A percentile compares a stretch with the other conserved stretches of the same genome.
Evolutionary conservation across 208 protist genomes (phyloP).

Genomic region (Trypanosomatidae sp.): DNA sequence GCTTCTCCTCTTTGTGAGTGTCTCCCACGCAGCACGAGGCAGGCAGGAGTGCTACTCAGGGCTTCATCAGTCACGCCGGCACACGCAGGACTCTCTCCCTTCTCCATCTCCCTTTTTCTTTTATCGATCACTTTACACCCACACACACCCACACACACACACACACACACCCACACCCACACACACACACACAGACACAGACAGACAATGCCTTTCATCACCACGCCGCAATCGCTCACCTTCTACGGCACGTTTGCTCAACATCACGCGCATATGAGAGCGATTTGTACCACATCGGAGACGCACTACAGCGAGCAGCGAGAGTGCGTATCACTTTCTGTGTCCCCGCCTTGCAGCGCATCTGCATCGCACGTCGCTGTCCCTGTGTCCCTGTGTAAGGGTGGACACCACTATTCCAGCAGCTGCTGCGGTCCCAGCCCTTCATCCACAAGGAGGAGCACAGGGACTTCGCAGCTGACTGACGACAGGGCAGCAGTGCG

Average conservation of each 20-base stretch:
- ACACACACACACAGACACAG: background rate
- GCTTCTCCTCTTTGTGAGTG: background rate
- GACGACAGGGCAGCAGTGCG: background rate
- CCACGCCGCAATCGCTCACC: constrained; percentile 1
- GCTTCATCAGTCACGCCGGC: no score
- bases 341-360: background rate
- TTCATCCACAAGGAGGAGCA: background rate
- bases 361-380: background rate
- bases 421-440: background rate
- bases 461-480: background rate
- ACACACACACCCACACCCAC: background rate
- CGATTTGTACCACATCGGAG: background rate
- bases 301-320: background rate
- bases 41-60: background rate
- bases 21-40: background rate
- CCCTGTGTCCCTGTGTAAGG: background rate
- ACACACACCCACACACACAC: background rate
- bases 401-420: background rate
- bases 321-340: background rate
- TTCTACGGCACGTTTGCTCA: constrained; percentile 13
- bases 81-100: background rate
- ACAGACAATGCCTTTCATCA: background rate
- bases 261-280: background rate
- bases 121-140: background rate
- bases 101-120: background rate